These are phyloP conservation scores for Cyclostephanos tholiformis DNA, from an alignment of 108 stramenopile species.

Conservation along the genomic window DNA sequence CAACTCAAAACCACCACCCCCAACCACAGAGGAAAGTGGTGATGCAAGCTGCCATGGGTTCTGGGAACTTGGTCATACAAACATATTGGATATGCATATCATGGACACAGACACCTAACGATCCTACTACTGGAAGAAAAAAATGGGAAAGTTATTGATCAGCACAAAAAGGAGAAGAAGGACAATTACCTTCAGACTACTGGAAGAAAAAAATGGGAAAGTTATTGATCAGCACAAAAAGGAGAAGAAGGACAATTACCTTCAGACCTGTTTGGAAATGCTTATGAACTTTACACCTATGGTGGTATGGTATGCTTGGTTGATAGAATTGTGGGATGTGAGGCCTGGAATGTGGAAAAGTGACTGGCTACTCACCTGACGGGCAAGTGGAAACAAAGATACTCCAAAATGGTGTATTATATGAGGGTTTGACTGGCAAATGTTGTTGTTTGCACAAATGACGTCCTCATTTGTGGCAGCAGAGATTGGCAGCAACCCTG, in stretches of 20 bases:
- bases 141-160: too few species aligned
- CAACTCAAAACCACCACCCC: neutral
- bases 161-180: too few species aligned
- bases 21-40: constrained; percentile 25
- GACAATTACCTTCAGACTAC: too few species aligned
- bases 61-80: constrained; percentile 24
- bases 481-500: neutral
- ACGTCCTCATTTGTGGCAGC: constrained; percentile 18
- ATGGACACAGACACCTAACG: constrained; percentile 40
- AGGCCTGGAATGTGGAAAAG: constrained; percentile 24
- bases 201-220: too few species aligned
- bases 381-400: constrained; percentile 24
- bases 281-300: constrained; percentile 39
- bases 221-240: constrained; percentile 12
- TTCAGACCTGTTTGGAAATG: constrained; percentile 17
- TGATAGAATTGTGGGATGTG: constrained; percentile 35
- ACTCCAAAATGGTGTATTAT: constrained; percentile 29
- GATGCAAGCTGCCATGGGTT: constrained; percentile 34
- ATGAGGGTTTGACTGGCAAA: constrained; percentile 25
- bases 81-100: constrained; percentile 46
- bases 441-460: constrained; percentile 27
- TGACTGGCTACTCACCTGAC: constrained; percentile 17
- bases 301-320: constrained; percentile 49
- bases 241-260: constrained; percentile 44
- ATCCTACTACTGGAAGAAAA: constrained; percentile 19